Evolutionary conservation across 1,284 basidiomycete species (phyloP), one percentile per base, ranked within the genome.

Genomic region (Rhodotorula sp.): DNA sequence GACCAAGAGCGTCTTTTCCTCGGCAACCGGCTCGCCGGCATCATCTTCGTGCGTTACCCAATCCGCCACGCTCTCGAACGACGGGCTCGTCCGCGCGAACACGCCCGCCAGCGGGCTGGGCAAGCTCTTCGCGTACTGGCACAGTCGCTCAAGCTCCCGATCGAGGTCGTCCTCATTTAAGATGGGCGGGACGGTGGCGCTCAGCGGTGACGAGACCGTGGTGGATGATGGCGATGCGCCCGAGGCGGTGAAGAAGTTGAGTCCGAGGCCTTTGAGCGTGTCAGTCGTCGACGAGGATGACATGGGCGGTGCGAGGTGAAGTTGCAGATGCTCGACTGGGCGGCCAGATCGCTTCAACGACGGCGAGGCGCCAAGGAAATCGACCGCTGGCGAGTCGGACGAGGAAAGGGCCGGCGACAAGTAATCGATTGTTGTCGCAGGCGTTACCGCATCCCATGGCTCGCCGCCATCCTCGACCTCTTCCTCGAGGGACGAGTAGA

Each of bases 51-150:
- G 30, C 30, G 32, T 8, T 10, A 1, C 0, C 34, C 17, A 8
- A 10, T 22, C 22, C 48, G 59, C 48, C n/a, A n/a, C 59, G 29
- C n/a, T 49, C 59, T 34, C 54, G 13, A 27, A 27, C n/a, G 22
- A 10, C 47, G 17, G 34, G 20, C 49, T 39, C 46, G 17, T n/a
- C 27, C 5, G 17, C 19, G 62, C 49, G 29, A 15, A n/a, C 3
- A 61, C 49, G 17, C 52, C 29, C 20, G 67, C 49, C 17, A 70
- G 17, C 15, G 71, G 71, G 32, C 63, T 66, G 15, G 71, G 68
- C 10, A 73, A 55, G 17, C 56, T 70, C 47, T 52, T 24, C 6
- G 71, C 68, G 51, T 52, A 70, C 15, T 52, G 29, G 19, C 54
- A 54, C 32, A 70, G 29, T 22, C 66, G 68, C 6, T 65, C 68